Evolutionary conservation across 768 basidiomycete genomes (phyloP).

Genomic region (Cystoderma amianthinum): DNA sequence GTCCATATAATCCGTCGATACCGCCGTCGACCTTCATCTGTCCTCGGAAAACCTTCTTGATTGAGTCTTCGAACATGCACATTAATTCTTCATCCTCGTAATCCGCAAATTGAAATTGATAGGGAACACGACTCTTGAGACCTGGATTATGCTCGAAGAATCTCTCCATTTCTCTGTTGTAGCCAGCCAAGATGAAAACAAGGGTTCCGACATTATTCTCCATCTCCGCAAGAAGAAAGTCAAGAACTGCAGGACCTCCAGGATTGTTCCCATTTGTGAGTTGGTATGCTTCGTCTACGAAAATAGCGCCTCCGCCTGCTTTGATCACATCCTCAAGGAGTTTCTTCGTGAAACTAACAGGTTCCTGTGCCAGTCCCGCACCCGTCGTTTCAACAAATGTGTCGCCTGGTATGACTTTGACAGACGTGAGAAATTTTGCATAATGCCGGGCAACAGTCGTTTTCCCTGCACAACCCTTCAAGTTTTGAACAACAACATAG

Average conservation of each 20-base stretch:
- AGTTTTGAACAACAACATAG: background rate
- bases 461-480: conserved; percentile 39
- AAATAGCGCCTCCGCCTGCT: conserved; percentile 58
- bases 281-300: conserved; percentile 71
- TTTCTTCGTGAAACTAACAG: conserved; percentile 45
- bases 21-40: conserved; percentile 53
- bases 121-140: conserved; percentile 60
- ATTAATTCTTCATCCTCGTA: conserved; percentile 53
- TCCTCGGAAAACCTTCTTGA: conserved; percentile 40
- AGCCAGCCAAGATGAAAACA: conserved; percentile 68
- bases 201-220: conserved; percentile 59
- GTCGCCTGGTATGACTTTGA: conserved; percentile 44
- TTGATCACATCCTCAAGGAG: conserved; percentile 36
- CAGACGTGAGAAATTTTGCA: conserved; percentile 52
- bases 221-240: conserved; percentile 70
- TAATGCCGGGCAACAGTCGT: conserved; percentile 64
- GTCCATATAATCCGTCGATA: conserved; percentile 40
- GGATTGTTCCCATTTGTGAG: conserved; percentile 40
- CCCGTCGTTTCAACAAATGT: conserved; percentile 61
- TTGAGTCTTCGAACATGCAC: conserved; percentile 40
- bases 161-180: conserved; percentile 66
- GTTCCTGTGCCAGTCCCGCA: conserved; percentile 48
- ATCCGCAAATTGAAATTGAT: conserved; percentile 50
- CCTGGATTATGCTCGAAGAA: conserved; percentile 78
- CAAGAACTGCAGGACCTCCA: conserved; percentile 52